Evolutionary conservation across 805 yeast genomes (phyloP).

Genomic region (Spencermartinsiella europaea): DNA sequence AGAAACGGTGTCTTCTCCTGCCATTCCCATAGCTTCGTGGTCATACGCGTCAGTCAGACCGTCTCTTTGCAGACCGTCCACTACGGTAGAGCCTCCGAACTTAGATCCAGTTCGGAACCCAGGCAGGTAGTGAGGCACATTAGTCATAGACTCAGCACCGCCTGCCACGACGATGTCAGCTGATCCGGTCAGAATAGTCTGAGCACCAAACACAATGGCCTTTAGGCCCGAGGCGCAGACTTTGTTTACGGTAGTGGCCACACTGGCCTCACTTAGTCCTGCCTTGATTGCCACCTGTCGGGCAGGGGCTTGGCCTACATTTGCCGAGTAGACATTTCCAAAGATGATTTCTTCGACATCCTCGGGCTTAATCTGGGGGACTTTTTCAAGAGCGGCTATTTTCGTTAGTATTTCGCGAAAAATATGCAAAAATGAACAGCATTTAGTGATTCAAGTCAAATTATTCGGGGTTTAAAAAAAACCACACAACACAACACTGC

Average conservation of each 20-base stretch:
- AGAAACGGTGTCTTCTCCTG: constrained; percentile 93
- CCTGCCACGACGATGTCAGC: constrained; percentile 95
- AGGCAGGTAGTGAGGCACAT: constrained; percentile 89
- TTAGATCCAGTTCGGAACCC: constrained; percentile 82
- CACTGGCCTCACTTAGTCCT: constrained; percentile 73
- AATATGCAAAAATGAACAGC: background rate
- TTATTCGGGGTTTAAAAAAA: background rate
- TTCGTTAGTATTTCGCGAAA: background rate
- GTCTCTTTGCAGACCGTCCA: constrained; percentile 89
- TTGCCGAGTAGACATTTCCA: constrained; percentile 91
- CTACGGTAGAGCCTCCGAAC: constrained; percentile 72
- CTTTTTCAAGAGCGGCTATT: constrained; percentile 64
- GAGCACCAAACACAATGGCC: constrained; percentile 86
- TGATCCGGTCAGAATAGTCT: constrained; percentile 77
- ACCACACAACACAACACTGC: background rate
- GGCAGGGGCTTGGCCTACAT: constrained; percentile 96
- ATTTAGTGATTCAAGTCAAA: background rate
- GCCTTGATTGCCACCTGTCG: constrained; percentile 93
- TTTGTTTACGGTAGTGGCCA: constrained; percentile 90
- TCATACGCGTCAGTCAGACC: constrained; percentile 92
- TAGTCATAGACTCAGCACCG: constrained; percentile 97
- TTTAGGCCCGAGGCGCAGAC: constrained; percentile 97
- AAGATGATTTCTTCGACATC: constrained; percentile 85
- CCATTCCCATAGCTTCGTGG: constrained; percentile 87
- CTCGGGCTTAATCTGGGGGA: constrained; percentile 61